A percentile compares a stretch with the other conserved stretches of the same genome.
Evolutionary conservation across 495 filamentous ascomycete genomes (phyloP).

Genomic region (Platismatia glauca): DNA sequence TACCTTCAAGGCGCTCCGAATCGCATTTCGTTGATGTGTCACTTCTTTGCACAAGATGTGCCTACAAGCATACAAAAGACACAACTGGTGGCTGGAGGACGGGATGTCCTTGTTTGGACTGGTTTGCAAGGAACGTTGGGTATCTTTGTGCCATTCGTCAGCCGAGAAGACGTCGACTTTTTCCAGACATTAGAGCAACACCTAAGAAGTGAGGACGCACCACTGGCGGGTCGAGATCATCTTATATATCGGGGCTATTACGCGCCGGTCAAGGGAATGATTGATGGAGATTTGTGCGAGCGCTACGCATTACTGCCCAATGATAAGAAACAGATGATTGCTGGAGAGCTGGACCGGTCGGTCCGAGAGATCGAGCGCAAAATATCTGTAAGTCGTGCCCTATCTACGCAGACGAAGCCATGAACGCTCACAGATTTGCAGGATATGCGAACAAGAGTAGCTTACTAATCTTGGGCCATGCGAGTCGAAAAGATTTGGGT

Average conservation of each 20-base stretch:
- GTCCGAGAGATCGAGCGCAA: conserved; percentile 90
- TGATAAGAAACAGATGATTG: conserved; percentile 91
- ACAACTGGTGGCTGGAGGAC: conserved; percentile 80
- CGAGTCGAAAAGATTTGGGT: neutral
- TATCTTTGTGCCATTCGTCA: conserved; percentile 80
- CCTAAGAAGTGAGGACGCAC: conserved; percentile 72
- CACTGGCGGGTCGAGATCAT: conserved; percentile 85
- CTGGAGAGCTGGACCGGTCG: conserved; percentile 80
- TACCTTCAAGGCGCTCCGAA: conserved; percentile 87
- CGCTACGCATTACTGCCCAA: conserved; percentile 70
- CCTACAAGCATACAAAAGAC: conserved; percentile 86
- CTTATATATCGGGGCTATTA: conserved; percentile 93
- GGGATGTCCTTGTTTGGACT: conserved; percentile 86
- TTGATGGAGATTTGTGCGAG: conserved; percentile 98
- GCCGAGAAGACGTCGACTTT: conserved; percentile 90
- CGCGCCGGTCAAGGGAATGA: conserved; percentile 90
- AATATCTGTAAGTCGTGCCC: conserved; percentile 59
- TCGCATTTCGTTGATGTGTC: conserved; percentile 70
- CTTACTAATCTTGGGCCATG: conserved; percentile 47
- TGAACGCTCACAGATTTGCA: conserved; percentile 31
- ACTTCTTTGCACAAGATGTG: conserved; percentile 87
- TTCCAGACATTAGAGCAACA: conserved; percentile 90
- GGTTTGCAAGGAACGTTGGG: conserved; percentile 92
- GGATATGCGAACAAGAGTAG: conserved; percentile 84
- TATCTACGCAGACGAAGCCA: neutral